phyloP scores from a whole-genome alignment of 176 grass and related monocot species.

The Eleusine indica region DNA sequence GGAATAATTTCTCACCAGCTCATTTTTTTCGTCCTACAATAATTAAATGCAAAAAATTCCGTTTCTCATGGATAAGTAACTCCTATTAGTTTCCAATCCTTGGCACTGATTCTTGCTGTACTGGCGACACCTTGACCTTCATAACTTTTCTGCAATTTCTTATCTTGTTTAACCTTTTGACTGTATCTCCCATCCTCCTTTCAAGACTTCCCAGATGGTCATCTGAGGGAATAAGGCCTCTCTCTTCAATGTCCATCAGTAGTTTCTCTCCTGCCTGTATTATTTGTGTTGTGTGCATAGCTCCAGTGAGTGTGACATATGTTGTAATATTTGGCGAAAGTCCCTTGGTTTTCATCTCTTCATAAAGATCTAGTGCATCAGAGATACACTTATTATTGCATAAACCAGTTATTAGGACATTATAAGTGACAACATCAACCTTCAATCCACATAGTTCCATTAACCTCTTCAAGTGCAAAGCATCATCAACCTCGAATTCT shows the following conservation, averaged over 20 bases:
- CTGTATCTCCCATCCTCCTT: slow-evolving; percentile 50
- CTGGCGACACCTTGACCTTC: background rate
- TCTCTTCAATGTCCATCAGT: slow-evolving; percentile 68
- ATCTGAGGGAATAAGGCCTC: slow-evolving; percentile 56
- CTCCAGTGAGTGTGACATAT: slow-evolving; percentile 61
- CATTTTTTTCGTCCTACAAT: background rate
- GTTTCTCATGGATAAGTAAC: background rate
- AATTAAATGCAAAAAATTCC: slow-evolving; percentile 14
- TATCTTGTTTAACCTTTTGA: slow-evolving; percentile 70
- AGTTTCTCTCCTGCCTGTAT: slow-evolving; percentile 53
- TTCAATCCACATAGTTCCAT: slow-evolving; percentile 69
- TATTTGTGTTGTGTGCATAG: slow-evolving; percentile 55
- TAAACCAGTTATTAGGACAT: slow-evolving; percentile 87
- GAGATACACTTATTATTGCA: slow-evolving; percentile 57
- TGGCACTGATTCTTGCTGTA: slow-evolving; percentile 24
- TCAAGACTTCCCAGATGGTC: slow-evolving; percentile 52
- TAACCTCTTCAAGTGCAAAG: slow-evolving; percentile 69
- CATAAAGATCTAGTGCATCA: slow-evolving; percentile 67
- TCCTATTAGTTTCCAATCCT: slow-evolving; percentile 17
- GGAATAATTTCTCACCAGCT: background rate
- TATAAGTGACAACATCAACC: slow-evolving; percentile 78
- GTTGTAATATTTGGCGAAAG: slow-evolving; percentile 78
- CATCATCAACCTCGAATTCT: slow-evolving; percentile 72
- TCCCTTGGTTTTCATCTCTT: slow-evolving; percentile 73
- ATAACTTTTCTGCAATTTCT: slow-evolving; percentile 59